Conservation (phyloP, 2,329 filamentous ascomycete genomes). For the Grosmannia huntii region DNA sequence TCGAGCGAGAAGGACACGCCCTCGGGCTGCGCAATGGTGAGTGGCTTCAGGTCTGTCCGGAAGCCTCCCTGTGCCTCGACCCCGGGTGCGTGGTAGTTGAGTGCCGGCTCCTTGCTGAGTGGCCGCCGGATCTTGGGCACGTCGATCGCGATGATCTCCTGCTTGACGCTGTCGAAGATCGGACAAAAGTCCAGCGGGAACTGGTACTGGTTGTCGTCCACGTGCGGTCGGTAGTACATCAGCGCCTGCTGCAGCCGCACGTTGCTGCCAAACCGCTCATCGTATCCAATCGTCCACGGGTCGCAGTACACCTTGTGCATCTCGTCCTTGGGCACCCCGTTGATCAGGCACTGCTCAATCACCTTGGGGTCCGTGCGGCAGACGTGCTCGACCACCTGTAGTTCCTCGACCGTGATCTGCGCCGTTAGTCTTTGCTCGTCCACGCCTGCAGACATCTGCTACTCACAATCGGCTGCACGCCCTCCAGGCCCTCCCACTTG, state of each 20-base stretch:
- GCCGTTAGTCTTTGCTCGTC: too few species aligned
- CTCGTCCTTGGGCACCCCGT: slow-evolving; percentile 67
- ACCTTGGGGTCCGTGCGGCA: slow-evolving; percentile 70
- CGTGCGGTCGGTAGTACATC: slow-evolving; percentile 85
- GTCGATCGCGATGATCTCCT: slow-evolving; percentile 71
- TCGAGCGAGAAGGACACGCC: slow-evolving; percentile 64
- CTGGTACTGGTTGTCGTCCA: slow-evolving; percentile 81
- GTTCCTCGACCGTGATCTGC: slow-evolving; percentile 81
- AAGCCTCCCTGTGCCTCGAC: slow-evolving; percentile 66
- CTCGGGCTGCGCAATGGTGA: slow-evolving; percentile 62
- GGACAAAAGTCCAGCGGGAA: slow-evolving; percentile 91
- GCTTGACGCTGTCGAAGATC: slow-evolving; percentile 72
- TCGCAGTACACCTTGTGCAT: slow-evolving; percentile 97
- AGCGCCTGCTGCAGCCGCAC: slow-evolving; percentile 80
- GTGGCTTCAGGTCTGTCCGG: slow-evolving; percentile 64
- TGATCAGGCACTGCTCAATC: slow-evolving; percentile 77
- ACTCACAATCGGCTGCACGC: slow-evolving; percentile 66
- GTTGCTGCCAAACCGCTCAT: slow-evolving; percentile 71
- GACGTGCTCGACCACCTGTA: slow-evolving; percentile 66
- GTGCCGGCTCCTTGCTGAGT: slow-evolving; percentile 55
- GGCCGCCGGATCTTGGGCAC: slow-evolving; percentile 66
- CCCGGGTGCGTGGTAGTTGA: slow-evolving; percentile 67
- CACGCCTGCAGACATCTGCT: too few species aligned
- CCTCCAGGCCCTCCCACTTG: slow-evolving; percentile 62
- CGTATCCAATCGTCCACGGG: slow-evolving; percentile 91